Evolutionary conservation across 805 yeast species (phyloP), one percentile per base, ranked within the genome.

Genomic region (Candida qinlingensis): DNA sequence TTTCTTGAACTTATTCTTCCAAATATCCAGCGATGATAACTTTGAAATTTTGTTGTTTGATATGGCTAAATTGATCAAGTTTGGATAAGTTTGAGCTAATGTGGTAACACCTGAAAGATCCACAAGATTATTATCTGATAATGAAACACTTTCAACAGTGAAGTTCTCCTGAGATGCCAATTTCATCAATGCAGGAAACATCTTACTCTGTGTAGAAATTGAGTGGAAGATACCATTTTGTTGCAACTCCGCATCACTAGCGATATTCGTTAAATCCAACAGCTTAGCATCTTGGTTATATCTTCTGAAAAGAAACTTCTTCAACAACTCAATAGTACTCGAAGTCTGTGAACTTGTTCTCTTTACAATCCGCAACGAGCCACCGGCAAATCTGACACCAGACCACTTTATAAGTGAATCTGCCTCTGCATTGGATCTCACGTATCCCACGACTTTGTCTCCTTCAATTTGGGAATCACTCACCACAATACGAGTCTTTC

Each of bases 171-270:
- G 78, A 4, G 71, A 67, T 1, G 96, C 96, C 7, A 92, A 67
- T 62, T 85, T 87, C 85, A 92, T 80, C 54, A 94, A 68, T 1
- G 98, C 98, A 9, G 89, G 85, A 64, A 92, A 89, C 76, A 90
- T 83, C 65, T 92, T 94, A 11, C 91, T 76, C 34, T 83, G 76
- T 1, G 87, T 80, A 9, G 80, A 66, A 12, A 77, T 69, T 5
- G 81, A 69, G 12, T 79, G 76, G 52, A 90, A 81, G 45, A 88
- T 71, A 0, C 96, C 96, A 51, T 75, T 75, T 19, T 74, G 68
- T 10, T 65, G 68, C 38, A 92, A 70, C 9, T 67, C 71, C 31
- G 77, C 83, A 62, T 88, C 98, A 37, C 74, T 74, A 48, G 77
- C 75, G 60, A 90, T 79, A 46, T 70, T 72, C 4, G 83, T 73